Base-by-base conservation (phyloP, 306 rosid species). In the Coriaria nepalensis region DNA sequence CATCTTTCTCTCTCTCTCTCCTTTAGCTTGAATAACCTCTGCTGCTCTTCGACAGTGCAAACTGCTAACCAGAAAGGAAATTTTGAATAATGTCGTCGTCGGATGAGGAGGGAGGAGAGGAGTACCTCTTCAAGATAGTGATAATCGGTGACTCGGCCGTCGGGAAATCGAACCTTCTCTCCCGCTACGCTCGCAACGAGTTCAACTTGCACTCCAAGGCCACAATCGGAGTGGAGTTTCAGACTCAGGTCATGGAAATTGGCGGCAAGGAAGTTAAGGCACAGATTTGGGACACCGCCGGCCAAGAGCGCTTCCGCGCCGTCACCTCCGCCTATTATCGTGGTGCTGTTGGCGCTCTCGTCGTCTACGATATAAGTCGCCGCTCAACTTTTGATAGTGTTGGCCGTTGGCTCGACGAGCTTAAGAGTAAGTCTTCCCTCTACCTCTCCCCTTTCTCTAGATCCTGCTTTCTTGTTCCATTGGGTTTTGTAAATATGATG, bases 211-310 rank as follows among this genome's bases (percentile, higher is more conserved):
- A 87, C 64, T 87, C 96, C 8, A 87, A 87, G 65, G 94, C 96
- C 40, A 87, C 96, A n/a, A 87, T 87, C 49, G 96, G 94, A 4
- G 96, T 87, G 1, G 96, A 87, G 68, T 87, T 87, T 47, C 93
- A 80, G 78, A 87, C 96, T 5, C 96, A 80, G 70, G 78, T 75
- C 56, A 41, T 87, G 73, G 94, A 80, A 14, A 78, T 87, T 33
- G 93, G 83, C 7, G 79, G 82, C 52, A 87, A 87, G 43, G 87
- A 87, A 42, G 93, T 87, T 37, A 87, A 83, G 64, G 93, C 96
- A 40, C 96, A 87, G 96, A 83, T 87, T 82, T 87, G 96, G 96
- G 96, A 87, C 69, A 87, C 96, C 37, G 96, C 96, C 5, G 96
- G 96, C 49, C 96, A 87, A 50, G 96, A 87, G 12, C 80, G 96